A percentile compares a stretch with the other conserved stretches of the same genome.
Evolutionary conservation across 2,329 filamentous ascomycete genomes (phyloP).

Genomic region (Pseudocercospora fuligena): DNA sequence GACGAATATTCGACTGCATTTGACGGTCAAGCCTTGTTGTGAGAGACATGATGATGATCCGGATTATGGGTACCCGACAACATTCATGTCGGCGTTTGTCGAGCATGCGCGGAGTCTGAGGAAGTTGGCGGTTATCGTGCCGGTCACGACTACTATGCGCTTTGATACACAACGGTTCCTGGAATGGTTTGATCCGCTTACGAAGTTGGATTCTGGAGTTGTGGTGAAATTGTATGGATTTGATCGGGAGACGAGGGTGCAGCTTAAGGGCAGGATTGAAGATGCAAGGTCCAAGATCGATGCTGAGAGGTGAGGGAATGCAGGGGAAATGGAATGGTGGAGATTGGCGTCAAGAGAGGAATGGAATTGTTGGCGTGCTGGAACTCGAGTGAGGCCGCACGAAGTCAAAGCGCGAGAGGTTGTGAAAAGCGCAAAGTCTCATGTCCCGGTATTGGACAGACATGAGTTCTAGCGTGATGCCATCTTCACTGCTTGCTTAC

Average conservation of each 20-base stretch:
- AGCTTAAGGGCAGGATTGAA: background rate
- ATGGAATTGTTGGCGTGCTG: too few species aligned
- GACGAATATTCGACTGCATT: background rate
- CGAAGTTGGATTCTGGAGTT: background rate
- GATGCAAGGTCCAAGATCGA: background rate
- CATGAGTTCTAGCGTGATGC: too few species aligned
- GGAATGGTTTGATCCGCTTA: background rate
- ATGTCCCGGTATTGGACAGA: too few species aligned
- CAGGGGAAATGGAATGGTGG: too few species aligned
- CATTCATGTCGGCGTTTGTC: background rate
- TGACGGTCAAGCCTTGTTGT: background rate
- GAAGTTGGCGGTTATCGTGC: background rate
- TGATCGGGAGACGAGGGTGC: background rate
- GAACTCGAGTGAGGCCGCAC: too few species aligned
- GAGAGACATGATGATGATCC: background rate
- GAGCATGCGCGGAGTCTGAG: background rate
- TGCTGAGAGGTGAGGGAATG: background rate
- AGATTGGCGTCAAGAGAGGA: too few species aligned
- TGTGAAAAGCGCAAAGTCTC: too few species aligned
- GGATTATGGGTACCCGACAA: background rate
- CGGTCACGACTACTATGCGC: background rate
- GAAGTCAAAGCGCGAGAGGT: too few species aligned
- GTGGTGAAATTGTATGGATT: background rate
- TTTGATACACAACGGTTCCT: background rate
- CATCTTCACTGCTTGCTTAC: too few species aligned